Percentiles rank a stretch among this genome's conserved stretches.
Conservation (phyloP, 2,329 filamentous ascomycete genomes). For the Botrytis deweyae region DNA sequence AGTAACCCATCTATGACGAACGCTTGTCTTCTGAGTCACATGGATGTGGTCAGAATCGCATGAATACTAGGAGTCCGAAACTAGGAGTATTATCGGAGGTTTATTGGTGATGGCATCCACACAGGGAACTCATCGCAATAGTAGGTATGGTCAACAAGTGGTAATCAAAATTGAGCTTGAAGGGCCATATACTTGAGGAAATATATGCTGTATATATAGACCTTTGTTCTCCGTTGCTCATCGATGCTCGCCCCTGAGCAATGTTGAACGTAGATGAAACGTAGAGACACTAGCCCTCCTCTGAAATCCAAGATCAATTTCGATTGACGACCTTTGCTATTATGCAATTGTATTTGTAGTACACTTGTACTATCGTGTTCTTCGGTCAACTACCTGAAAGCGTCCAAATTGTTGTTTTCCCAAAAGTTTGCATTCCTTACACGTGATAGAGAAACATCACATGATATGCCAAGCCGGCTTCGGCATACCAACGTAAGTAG, state of each 20-base stretch:
- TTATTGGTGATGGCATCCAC: too few relatives aligned
- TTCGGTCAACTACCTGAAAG: accelerated
- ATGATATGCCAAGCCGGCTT: background rate
- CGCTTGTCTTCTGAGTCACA: too few relatives aligned
- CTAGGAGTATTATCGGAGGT: too few relatives aligned
- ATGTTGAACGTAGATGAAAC: background rate
- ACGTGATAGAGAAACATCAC: background rate
- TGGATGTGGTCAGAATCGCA: too few relatives aligned
- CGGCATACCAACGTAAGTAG: background rate
- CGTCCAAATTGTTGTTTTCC: background rate
- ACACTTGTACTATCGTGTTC: background rate
- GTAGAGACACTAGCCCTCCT: background rate
- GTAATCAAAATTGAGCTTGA: background rate
- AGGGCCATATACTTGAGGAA: background rate
- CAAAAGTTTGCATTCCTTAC: too few relatives aligned
- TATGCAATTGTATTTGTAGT: too few relatives aligned
- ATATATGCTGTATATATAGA: background rate
- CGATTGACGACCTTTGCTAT: background rate
- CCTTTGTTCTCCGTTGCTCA: background rate
- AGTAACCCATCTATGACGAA: background rate
- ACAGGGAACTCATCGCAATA: too few relatives aligned
- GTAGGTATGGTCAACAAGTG: too few relatives aligned
- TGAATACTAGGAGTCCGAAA: too few relatives aligned
- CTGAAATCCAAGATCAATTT: too few relatives aligned
- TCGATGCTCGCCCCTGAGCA: background rate